Base-by-base conservation (phyloP, 2,329 filamentous ascomycete genomes). In the Akanthomyces muscarius region DNA sequence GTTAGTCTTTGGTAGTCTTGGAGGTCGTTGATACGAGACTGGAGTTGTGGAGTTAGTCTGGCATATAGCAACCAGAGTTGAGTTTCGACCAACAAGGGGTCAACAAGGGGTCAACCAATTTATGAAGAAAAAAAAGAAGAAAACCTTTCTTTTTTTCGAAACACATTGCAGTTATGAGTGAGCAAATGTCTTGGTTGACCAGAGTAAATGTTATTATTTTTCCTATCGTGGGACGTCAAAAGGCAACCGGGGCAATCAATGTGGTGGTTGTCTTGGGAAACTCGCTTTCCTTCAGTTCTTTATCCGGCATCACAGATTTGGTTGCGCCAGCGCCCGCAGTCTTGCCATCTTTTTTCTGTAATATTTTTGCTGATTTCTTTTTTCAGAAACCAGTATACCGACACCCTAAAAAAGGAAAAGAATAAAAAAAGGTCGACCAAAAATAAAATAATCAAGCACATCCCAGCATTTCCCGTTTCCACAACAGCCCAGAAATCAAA, bases 381-480 rank as follows among this genome's bases (percentile, higher is more conserved):
- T 25, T 42, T 33, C 52, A 62, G 51, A 62, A 62, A 30, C 51
- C 41, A 30, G 28, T n/a, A 58, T 30, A 23, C 38, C 59, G 30
- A 54, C 25, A 54, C 38, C 36, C 23, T 44, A 18, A 38, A 30
- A 47, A 50, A 30, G 28, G 23, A 42, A 62, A 53, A 53, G 18
- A 45, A 33, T n/a, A 16, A 53, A 30, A n/a, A 3, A 51, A 16
- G 8, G 28, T 50, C 21, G 33, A 33, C 18, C 61, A 54, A 55
- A 54, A 55, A 59, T 16, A 56, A 33, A 47, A 33, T 18, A 63
- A 42, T 48, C 38, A 63, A 53, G 21, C 61, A 63, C 60, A 62
- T 62, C 51, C 50, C 60, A 42, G 50, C 61, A 63, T 45, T 63
- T 63, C 55, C 61, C 54, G 33, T 50, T 64, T 53, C 38, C 58